Evolutionary conservation across 306 rosid species (phyloP).

Genomic region (Psophocarpus tetragonolobus): DNA sequence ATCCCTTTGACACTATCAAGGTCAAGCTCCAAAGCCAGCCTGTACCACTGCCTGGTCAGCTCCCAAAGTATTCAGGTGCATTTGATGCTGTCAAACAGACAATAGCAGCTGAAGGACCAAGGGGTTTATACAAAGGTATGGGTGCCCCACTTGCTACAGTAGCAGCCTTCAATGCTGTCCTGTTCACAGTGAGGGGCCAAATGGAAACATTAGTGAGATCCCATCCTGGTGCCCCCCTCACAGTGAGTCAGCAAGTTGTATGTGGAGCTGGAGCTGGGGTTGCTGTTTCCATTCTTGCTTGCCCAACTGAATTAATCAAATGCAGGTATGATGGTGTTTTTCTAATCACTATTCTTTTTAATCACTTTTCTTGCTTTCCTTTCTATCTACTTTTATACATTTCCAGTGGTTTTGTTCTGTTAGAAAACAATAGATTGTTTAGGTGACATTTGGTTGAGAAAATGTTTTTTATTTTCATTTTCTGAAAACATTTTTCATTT

Average conservation of each 20-base stretch:
- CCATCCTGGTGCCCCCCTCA: conserved; percentile 71
- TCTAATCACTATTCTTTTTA: background rate
- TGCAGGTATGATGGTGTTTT: conserved; percentile 66
- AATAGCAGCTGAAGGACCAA: conserved; percentile 84
- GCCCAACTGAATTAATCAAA: conserved; percentile 95
- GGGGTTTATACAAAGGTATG: conserved; percentile 96
- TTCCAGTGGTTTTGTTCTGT: background rate
- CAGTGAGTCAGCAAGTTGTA: conserved; percentile 68
- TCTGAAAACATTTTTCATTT: too few relatives aligned
- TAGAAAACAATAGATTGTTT: background rate
- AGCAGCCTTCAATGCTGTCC: conserved; percentile 96
- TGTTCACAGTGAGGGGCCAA: conserved; percentile 88
- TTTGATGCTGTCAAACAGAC: conserved; percentile 96
- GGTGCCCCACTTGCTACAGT: conserved; percentile 99
- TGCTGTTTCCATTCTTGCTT: conserved; percentile 91
- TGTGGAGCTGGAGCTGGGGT: conserved; percentile 95
- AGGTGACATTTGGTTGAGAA: too few relatives aligned
- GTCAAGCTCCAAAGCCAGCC: conserved; percentile 99
- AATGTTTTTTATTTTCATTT: too few relatives aligned
- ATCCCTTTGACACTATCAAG: conserved; percentile 97
- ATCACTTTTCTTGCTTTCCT: background rate
- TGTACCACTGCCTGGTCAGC: conserved; percentile 80
- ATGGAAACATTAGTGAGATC: conserved; percentile 78
- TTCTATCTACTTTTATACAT: background rate
- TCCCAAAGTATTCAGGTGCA: conserved; percentile 77